Evolutionary conservation across 2,329 filamentous ascomycete species (phyloP).

Genomic region (Sarocladiaceae sp.): DNA sequence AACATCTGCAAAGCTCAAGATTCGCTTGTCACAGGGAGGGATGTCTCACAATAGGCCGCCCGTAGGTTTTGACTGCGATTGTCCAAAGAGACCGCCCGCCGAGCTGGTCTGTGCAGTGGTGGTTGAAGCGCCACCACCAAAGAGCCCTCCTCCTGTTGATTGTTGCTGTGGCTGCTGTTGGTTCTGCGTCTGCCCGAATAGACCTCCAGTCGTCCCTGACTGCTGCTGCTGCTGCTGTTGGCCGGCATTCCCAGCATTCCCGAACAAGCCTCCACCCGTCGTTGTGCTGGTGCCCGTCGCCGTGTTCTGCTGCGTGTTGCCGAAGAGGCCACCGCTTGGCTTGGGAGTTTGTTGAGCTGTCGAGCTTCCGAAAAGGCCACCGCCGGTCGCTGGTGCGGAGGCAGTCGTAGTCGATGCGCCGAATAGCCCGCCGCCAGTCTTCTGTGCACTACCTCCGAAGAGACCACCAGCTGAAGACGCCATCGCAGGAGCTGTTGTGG

Average conservation of each 20-base stretch:
- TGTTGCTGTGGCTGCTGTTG: slow-evolving; percentile 19
- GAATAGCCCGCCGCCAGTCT: slow-evolving; percentile 17
- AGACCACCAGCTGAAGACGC: slow-evolving; percentile 20
- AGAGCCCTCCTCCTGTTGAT: slow-evolving; percentile 15
- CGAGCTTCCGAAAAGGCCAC: slow-evolving; percentile 26
- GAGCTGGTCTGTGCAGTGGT: slow-evolving; percentile 11
- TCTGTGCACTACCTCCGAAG: slow-evolving; percentile 4
- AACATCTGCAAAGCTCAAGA: too few species aligned
- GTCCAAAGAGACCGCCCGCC: slow-evolving; percentile 24
- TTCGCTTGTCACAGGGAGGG: not conserved
- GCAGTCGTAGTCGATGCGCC: slow-evolving; percentile 13
- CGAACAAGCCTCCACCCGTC: slow-evolving; percentile 17
- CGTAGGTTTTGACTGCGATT: slow-evolving; percentile 24
- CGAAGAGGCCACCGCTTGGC: slow-evolving; percentile 25
- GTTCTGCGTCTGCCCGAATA: slow-evolving; percentile 19
- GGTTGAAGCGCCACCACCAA: slow-evolving; percentile 12
- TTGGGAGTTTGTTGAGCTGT: slow-evolving; percentile 22
- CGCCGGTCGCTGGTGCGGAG: slow-evolving; percentile 9
- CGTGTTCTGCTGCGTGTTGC: slow-evolving; percentile 16
- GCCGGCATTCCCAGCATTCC: slow-evolving; percentile 10
- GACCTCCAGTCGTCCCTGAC: slow-evolving; percentile 13
- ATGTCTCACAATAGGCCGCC: slow-evolving; percentile 26
- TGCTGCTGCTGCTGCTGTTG: slow-evolving; percentile 12
- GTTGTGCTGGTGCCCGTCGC: not conserved
- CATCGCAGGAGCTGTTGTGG: slow-evolving; percentile 21